phyloP scores from a whole-genome alignment of 345 rosid species.

The Draba incana region DNA sequence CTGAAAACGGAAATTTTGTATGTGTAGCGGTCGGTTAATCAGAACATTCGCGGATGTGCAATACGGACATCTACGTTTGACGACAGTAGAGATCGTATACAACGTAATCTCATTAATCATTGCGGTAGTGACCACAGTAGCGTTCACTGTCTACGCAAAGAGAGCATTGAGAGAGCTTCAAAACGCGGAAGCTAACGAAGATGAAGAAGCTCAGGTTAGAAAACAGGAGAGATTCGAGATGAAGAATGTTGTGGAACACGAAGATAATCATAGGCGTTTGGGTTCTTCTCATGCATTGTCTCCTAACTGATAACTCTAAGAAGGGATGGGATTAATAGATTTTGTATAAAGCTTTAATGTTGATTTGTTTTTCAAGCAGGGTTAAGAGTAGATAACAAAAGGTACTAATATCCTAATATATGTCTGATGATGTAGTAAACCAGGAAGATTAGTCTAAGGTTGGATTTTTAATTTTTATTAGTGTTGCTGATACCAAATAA shows the following conservation, averaged over 20 bases:
- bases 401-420: not conserved
- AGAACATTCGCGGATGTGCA: slow-evolving; percentile 73
- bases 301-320: slow-evolving; percentile 9
- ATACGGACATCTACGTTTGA: slow-evolving; percentile 62
- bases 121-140: slow-evolving; percentile 63
- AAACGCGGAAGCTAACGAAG: slow-evolving; percentile 44
- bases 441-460: slow-evolving; percentile 23
- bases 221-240: slow-evolving; percentile 45
- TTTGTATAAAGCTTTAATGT: slow-evolving; percentile 31
- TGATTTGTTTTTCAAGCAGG: slow-evolving; percentile 18
- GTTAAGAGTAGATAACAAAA: slow-evolving; percentile 35
- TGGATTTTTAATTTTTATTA: slow-evolving; percentile 31
- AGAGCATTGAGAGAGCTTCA: slow-evolving; percentile 60
- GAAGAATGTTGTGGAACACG: slow-evolving; percentile 51
- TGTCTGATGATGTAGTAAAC: slow-evolving; percentile 28
- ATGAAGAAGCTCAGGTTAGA: slow-evolving; percentile 34
- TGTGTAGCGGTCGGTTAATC: slow-evolving; percentile 82
- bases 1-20: not conserved
- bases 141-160: slow-evolving; percentile 69
- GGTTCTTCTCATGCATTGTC: slow-evolving; percentile 28
- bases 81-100: slow-evolving; percentile 70
- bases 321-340: slow-evolving; percentile 1
- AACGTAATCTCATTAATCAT: slow-evolving; percentile 62
- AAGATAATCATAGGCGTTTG: slow-evolving; percentile 38
- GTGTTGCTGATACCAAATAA: slow-evolving; percentile 27